phyloP scores from a whole-genome alignment of 108 stramenopile species.

The Cyclotella atomus region DNA sequence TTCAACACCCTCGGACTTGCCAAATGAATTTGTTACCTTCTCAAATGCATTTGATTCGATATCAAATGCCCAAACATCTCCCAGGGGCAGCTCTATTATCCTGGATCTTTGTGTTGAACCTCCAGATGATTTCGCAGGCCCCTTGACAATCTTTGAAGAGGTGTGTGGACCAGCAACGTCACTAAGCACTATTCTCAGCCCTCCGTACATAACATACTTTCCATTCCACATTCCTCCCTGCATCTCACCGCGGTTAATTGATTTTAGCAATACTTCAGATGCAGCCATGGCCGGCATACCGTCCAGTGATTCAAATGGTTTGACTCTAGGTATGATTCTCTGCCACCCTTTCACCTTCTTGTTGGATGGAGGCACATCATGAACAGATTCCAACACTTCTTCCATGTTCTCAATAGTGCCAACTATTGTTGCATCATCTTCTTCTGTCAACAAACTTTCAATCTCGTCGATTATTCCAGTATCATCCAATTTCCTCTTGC shows the following conservation, averaged over 20 bases:
- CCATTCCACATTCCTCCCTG: conserved; percentile 53
- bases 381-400: not conserved
- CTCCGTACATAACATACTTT: conserved; percentile 56
- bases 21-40: conserved; percentile 37
- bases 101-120: conserved; percentile 21
- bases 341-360: conserved; percentile 44
- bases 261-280: conserved; percentile 40
- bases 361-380: not conserved
- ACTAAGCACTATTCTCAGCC: conserved; percentile 29
- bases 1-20: conserved; percentile 3
- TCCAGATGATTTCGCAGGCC: not conserved
- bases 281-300: conserved; percentile 20
- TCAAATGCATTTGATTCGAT: conserved; percentile 38
- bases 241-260: conserved; percentile 52
- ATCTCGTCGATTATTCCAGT: not conserved
- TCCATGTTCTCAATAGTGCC: not conserved
- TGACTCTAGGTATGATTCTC: conserved; percentile 46
- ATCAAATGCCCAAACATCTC: conserved; percentile 60
- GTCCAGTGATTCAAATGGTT: conserved; percentile 14
- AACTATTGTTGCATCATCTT: not conserved
- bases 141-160: conserved; percentile 39
- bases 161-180: conserved; percentile 5
- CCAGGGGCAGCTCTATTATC: conserved; percentile 46
- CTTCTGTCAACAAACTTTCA: not conserved
- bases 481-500: not conserved